A percentile compares a stretch with the other conserved stretches of the same genome.
These are phyloP conservation scores for Singerocomus rubriflavus DNA, from an alignment of 1,284 basidiomycete species.

Conservation along the genomic window DNA sequence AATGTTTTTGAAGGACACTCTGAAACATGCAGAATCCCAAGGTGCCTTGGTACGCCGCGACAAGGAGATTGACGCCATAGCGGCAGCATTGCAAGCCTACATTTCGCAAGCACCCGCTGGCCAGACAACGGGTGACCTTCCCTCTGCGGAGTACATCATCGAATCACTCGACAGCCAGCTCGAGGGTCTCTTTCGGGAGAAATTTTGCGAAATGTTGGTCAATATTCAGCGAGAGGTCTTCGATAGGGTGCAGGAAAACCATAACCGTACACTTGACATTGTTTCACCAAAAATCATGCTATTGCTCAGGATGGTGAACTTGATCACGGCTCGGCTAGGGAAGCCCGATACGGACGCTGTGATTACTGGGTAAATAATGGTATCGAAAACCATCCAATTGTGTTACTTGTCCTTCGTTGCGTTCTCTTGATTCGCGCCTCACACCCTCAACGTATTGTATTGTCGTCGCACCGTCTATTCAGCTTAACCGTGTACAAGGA, in stretches of 20 bases:
- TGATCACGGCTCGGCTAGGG: conserved; percentile 29
- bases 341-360: conserved; percentile 22
- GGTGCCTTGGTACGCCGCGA: conserved; percentile 17
- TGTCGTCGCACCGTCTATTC: not conserved
- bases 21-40: conserved; percentile 14
- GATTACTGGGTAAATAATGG: conserved; percentile 6
- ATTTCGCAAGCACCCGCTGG: conserved; percentile 33
- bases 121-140: conserved; percentile 25
- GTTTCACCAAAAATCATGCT: conserved; percentile 40
- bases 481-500: conserved; percentile 5
- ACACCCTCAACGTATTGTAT: not conserved
- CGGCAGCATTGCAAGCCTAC: conserved; percentile 39
- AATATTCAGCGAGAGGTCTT: conserved; percentile 38
- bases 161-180: conserved; percentile 40
- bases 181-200: conserved; percentile 36
- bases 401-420: not conserved
- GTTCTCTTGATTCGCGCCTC: not conserved
- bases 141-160: conserved; percentile 42
- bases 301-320: conserved; percentile 29
- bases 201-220: conserved; percentile 38
- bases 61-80: conserved; percentile 39
- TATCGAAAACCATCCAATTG: not conserved
- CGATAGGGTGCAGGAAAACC: conserved; percentile 36
- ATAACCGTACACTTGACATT: conserved; percentile 36
- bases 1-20: conserved; percentile 13